Base-by-base conservation (phyloP, 176 grass and related monocot species). In the Musa troglodytarum region DNA sequence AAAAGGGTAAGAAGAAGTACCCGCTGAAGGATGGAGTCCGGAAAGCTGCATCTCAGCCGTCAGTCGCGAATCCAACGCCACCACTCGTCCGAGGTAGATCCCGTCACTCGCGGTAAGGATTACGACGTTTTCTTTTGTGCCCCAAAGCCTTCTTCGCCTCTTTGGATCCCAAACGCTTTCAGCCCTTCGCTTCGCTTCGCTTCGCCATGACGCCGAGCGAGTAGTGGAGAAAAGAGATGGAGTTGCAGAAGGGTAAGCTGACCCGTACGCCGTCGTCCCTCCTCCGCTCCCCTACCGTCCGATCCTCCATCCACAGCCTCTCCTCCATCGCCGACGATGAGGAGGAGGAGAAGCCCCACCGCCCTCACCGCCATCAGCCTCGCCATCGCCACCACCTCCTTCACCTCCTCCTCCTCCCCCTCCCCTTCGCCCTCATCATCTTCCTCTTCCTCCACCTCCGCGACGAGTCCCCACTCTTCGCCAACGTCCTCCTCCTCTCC, bases 291-390 rank as follows among this genome's bases (percentile, higher is more conserved):
- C 73, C 73, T 12, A 75, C 53, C 54, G 52, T 58, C 9, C 74
- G 28, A 25, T 76, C 74, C 55, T 63, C 25, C 74, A 43, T 61
- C 74, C 29, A 63, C 17, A 76, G 74, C 74, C 74, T 76, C 29
- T 62, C 74, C 23, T 62, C 74, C 74, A 13, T 76, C 55, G 56
- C 69, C 50, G 69, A 24, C 56, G 74, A 49, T 1, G 74, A 63
- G 15, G 74, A 76, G 53, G 74, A 76, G 29, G 56, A 76, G 74
- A 76, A 76, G 57, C 74, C 56, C 2, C 74, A 43, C 57, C 74
- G 56, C 28, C 28, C 55, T 9, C 56, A 3, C 16, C 56, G 69
- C 50, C 21, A 21, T 14, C 69, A 20, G 19, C 69, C 50, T 10
- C n/a, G 23, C 26, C 65, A 8, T 22, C 43, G 50, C 16, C 69